These are phyloP conservation scores for Xylariaceae sp. DNA, from an alignment of 2,329 filamentous ascomycete genomes.

Conservation along the genomic window DNA sequence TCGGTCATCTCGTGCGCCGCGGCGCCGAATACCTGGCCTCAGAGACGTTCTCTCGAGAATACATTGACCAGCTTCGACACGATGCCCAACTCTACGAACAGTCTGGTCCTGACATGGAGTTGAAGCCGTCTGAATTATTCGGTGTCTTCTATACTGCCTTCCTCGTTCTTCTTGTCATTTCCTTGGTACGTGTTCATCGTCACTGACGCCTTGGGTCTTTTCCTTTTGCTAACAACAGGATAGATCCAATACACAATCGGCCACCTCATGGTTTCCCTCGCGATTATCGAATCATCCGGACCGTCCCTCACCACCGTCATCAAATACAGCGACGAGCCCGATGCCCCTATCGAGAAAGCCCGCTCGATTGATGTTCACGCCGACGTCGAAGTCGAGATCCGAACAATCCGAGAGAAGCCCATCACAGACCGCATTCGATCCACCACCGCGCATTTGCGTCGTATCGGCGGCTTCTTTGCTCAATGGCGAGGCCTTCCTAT, in stretches of 20 bases:
- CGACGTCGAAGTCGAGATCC: not conserved
- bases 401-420: not conserved
- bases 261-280: not conserved
- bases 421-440: not conserved
- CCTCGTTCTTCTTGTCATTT: not conserved
- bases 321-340: not conserved
- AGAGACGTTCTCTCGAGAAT: not conserved
- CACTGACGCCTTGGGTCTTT: not conserved
- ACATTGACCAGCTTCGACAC: not conserved
- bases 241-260: not conserved
- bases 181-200: not conserved
- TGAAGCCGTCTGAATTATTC: not conserved
- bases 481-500: not conserved
- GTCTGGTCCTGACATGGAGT: not conserved
- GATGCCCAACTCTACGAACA: not conserved
- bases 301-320: not conserved
- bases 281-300: not conserved
- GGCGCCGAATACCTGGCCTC: not conserved
- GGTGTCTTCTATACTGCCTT: not conserved
- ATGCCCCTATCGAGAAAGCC: not conserved
- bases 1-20: not conserved
- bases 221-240: too few species aligned
- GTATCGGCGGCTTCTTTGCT: not conserved
- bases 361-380: too few species aligned
- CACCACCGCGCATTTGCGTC: not conserved